These are phyloP conservation scores for Allodekkera sacchari DNA, from an alignment of 805 yeast species.

Conservation along the genomic window DNA sequence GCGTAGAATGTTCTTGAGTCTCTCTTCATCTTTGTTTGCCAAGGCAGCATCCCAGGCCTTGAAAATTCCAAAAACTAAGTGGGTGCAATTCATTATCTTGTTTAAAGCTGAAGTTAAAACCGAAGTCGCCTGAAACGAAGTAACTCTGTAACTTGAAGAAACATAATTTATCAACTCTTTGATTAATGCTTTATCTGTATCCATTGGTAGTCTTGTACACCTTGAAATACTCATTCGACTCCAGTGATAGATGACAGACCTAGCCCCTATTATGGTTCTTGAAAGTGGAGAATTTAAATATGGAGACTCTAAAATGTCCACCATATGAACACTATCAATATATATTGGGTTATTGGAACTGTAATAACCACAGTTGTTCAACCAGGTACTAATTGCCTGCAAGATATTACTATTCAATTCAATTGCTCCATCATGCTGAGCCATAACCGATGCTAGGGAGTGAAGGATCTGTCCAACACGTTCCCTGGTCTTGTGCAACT, in stretches of 20 bases:
- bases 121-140: constrained; percentile 62
- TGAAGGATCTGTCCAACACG: constrained; percentile 50
- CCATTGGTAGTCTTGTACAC: constrained; percentile 63
- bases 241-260: constrained; percentile 66
- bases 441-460: constrained; percentile 39
- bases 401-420: constrained; percentile 53
- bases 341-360: constrained; percentile 19
- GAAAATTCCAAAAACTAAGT: constrained; percentile 39
- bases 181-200: constrained; percentile 52
- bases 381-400: constrained; percentile 62
- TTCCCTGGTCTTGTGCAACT: constrained; percentile 54
- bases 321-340: constrained; percentile 30
- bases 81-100: constrained; percentile 51
- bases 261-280: constrained; percentile 65
- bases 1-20: constrained; percentile 56
- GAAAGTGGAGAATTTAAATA: constrained; percentile 65
- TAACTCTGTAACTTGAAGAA: constrained; percentile 60
- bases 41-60: constrained; percentile 38
- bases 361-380: constrained; percentile 23
- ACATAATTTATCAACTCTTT: constrained; percentile 57
- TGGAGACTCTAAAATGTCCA: constrained; percentile 47
- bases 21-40: constrained; percentile 38
- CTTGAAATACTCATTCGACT: constrained; percentile 65
- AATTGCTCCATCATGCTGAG: constrained; percentile 52
- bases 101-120: constrained; percentile 62